phyloP scores from a whole-genome alignment of 768 basidiomycete genomes.

The Filobasidium floriforme region DNA sequence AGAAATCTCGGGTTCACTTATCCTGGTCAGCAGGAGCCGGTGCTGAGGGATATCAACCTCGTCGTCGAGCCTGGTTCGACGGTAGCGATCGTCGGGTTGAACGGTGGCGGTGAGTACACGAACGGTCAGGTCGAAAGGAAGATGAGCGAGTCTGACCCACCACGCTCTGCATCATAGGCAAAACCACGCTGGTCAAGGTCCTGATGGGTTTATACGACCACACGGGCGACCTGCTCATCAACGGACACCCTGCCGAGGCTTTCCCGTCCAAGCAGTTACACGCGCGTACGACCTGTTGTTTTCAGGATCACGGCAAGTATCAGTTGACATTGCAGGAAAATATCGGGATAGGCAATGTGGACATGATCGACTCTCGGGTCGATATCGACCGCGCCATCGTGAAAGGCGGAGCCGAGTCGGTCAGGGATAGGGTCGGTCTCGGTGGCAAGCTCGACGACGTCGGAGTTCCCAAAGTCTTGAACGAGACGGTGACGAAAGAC shows the following conservation, averaged over 20 bases:
- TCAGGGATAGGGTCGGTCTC: constrained; percentile 63
- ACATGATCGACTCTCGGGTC: constrained; percentile 54
- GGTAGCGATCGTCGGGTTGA: constrained; percentile 76
- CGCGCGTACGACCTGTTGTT: constrained; percentile 63
- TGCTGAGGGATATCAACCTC: constrained; percentile 63
- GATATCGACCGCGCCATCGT: constrained; percentile 60
- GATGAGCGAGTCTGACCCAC: not conserved
- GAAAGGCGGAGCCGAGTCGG: constrained; percentile 61
- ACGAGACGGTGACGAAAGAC: not conserved
- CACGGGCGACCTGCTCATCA: constrained; percentile 59
- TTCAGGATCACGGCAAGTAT: constrained; percentile 78
- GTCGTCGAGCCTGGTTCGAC: constrained; percentile 65
- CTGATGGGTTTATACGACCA: constrained; percentile 71
- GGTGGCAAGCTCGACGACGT: constrained; percentile 59
- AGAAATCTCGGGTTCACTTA: constrained; percentile 68
- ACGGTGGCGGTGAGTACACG: constrained; percentile 68
- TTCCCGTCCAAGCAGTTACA: constrained; percentile 66
- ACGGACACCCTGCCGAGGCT: constrained; percentile 60
- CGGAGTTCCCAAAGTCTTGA: constrained; percentile 33
- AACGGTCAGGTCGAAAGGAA: no score
- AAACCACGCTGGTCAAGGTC: constrained; percentile 77
- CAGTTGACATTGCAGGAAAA: constrained; percentile 73
- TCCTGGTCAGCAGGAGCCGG: constrained; percentile 63
- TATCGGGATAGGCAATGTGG: constrained; percentile 69
- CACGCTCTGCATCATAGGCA: constrained; percentile 51